Base-by-base conservation (phyloP, 75 land plant species). In the Isoetes taiwanensis region DNA sequence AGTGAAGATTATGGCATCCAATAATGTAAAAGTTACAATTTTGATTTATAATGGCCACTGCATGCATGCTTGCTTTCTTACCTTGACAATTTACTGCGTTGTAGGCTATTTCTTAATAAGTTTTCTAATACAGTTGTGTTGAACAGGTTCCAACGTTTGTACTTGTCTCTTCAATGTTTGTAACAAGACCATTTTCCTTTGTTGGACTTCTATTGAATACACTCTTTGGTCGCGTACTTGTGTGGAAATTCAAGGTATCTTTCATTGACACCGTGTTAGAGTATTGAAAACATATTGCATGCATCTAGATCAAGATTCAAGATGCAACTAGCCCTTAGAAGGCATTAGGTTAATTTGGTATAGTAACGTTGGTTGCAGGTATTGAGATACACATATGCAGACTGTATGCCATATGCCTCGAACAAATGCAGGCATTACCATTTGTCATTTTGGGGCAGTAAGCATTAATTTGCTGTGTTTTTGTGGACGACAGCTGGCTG, bases 211-310 rank as follows among this genome's bases (percentile, higher is more conserved):
- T 72, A 33, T 64, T 72, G 12, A 72, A 72, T 59, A 34, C 54
- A 9, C 28, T 55, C 1, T 50, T 52, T 40, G 72, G 75, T 29
- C 63, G 64, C 34, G 57, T 67, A 16, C 40, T 72, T 17, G 54
- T 40, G 19, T 72, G 75, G 75, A 72, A 72, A 40, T 28, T 68
- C 2, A 61, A 61, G 75, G 75, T 72, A 65, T n/a, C n/a, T n/a
- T n/a, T n/a, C n/a, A n/a, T n/a, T n/a, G n/a, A n/a, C n/a, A n/a
- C n/a, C n/a, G n/a, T n/a, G n/a, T n/a, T n/a, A n/a, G n/a, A n/a
- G n/a, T n/a, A n/a, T n/a, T n/a, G n/a, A n/a, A n/a, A n/a, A n/a
- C n/a, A n/a, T n/a, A n/a, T n/a, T n/a, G n/a, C n/a, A n/a, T n/a
- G n/a, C n/a, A n/a, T n/a, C n/a, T n/a, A n/a, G n/a, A n/a, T n/a